A percentile compares a stretch with the other conserved stretches of the same genome.
Conservation (phyloP, 106 monocot species). For the Apostasia ramifera region DNA sequence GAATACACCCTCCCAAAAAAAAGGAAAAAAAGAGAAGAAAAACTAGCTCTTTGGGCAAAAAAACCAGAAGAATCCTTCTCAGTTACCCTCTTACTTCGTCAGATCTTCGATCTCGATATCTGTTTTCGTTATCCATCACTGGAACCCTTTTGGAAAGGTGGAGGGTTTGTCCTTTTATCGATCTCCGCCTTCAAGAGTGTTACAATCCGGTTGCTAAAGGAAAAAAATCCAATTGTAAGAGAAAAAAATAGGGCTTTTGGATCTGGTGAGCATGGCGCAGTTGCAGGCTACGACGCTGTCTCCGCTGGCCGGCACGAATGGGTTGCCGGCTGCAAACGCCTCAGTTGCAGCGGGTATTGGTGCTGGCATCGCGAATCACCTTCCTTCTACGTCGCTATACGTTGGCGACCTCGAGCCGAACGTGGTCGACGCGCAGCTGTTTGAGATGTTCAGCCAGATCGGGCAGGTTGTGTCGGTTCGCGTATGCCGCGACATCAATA, state of each 20-base stretch:
- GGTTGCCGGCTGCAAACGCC: not conserved
- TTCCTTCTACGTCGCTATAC: conserved; percentile 38
- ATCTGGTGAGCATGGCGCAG: conserved; percentile 1
- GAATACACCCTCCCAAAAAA: too few relatives aligned
- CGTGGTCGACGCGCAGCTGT: conserved; percentile 53
- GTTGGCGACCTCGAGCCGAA: conserved; percentile 49
- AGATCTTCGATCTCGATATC: too few relatives aligned
- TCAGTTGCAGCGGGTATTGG: not conserved
- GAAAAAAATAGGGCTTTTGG: too few relatives aligned
- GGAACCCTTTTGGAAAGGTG: too few relatives aligned
- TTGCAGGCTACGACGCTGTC: not conserved
- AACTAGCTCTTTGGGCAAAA: too few relatives aligned
- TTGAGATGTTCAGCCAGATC: conserved; percentile 39
- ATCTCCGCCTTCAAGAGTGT: too few relatives aligned
- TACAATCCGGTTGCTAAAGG: too few relatives aligned
- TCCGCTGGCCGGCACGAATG: not conserved
- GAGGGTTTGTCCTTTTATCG: too few relatives aligned
- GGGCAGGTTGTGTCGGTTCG: conserved; percentile 49
- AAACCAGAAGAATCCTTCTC: too few relatives aligned
- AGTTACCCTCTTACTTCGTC: too few relatives aligned
- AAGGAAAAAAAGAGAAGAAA: too few relatives aligned
- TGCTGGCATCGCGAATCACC: conserved; percentile 12
- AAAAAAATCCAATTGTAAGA: not conserved
- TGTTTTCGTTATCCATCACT: too few relatives aligned
- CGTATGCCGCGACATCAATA: conserved; percentile 43